Percentiles rank a stretch among this genome's conserved stretches.
phyloP scores from a whole-genome alignment of 495 filamentous ascomycete species.

The Aspergillus coremiiformis region DNA sequence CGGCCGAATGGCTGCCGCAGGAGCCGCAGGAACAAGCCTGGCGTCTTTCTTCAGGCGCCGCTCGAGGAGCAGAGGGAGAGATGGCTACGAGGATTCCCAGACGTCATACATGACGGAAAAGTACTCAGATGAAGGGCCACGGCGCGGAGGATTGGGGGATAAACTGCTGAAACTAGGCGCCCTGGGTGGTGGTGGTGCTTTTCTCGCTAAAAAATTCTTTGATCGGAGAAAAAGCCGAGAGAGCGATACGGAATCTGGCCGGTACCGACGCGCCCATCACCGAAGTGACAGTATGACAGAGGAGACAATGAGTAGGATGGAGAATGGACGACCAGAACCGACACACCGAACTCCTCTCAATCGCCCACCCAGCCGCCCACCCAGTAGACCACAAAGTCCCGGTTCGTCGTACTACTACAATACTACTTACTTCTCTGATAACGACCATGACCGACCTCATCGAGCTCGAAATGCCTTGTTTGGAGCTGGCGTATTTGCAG shows the following conservation, averaged over 20 bases:
- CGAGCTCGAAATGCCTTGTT: constrained; percentile 56
- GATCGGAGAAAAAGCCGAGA: constrained; percentile 51
- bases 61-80: constrained; percentile 25
- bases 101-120: constrained; percentile 57
- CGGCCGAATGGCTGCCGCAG: constrained; percentile 37
- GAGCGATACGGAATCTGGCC: constrained; percentile 48
- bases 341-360: constrained; percentile 35
- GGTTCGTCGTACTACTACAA: constrained; percentile 41
- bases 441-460: constrained; percentile 36
- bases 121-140: constrained; percentile 41
- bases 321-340: constrained; percentile 37
- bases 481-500: constrained; percentile 56
- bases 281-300: constrained; percentile 39
- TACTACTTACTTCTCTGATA: constrained; percentile 35
- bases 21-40: constrained; percentile 55
- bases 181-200: constrained; percentile 58
- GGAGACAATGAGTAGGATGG: constrained; percentile 35
- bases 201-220: constrained; percentile 56
- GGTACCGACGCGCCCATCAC: constrained; percentile 39
- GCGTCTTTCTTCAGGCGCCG: constrained; percentile 49
- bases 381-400: constrained; percentile 27
- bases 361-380: constrained; percentile 34
- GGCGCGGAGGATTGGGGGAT: constrained; percentile 52
- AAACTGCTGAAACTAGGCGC: constrained; percentile 61
- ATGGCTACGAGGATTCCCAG: constrained; percentile 35